phyloP scores from a whole-genome alignment of 2,329 filamentous ascomycete species.

The Cladorrhinum sp. region DNA sequence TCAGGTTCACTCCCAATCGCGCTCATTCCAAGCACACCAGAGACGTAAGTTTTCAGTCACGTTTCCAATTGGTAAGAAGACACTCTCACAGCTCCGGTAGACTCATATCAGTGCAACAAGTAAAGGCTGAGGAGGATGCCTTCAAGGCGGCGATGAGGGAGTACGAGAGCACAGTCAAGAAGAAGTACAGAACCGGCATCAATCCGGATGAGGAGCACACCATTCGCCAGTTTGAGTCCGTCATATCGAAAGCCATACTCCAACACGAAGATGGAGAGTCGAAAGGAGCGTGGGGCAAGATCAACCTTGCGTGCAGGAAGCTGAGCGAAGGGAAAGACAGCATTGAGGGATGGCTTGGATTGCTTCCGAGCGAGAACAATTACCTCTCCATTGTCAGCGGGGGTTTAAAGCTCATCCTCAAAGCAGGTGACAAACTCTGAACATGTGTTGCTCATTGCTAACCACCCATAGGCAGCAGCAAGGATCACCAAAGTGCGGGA shows the following conservation, averaged over 20 bases:
- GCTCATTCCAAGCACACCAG: neutral
- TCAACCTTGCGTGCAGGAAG: neutral
- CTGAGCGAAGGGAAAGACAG: neutral
- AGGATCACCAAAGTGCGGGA: neutral
- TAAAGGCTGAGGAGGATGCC: neutral
- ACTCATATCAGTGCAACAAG: neutral
- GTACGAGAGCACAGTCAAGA: neutral
- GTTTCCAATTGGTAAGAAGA: no score
- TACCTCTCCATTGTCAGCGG: neutral
- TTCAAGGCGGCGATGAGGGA: neutral
- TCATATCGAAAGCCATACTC: neutral
- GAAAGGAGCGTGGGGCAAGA: neutral
- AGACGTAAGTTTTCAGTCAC: no score
- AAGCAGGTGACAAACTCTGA: neutral
- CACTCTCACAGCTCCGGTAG: no score
- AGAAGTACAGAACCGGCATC: neutral
- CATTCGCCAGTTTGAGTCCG: neutral
- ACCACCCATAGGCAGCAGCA: neutral
- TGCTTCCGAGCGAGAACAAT: neutral
- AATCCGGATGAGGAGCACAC: neutral
- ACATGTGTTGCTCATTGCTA: neutral
- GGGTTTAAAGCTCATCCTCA: neutral
- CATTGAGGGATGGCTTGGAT: neutral
- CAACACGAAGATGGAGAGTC: neutral
- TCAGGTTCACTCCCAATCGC: neutral